A percentile compares a stretch with the other conserved stretches of the same genome.
These are phyloP conservation scores for Thalassiosira mediterranea DNA, from an alignment of 352 stramenopile genomes.

Conservation along the genomic window DNA sequence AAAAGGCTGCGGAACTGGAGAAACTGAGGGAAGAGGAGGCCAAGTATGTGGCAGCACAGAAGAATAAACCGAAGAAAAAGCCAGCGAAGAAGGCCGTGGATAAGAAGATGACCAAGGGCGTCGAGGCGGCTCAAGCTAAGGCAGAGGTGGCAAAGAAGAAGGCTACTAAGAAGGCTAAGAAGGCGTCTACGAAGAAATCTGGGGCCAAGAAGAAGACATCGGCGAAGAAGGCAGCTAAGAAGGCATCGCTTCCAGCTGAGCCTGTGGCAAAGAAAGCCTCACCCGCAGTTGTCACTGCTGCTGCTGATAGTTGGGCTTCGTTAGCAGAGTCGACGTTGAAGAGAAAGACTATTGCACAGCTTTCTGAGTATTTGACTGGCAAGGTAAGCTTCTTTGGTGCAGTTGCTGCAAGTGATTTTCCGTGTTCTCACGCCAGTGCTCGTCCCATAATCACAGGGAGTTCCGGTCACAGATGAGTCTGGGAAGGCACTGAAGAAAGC, in stretches of 20 bases:
- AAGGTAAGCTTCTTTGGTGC: too few relatives aligned
- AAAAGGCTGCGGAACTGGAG: slow-evolving; percentile 24
- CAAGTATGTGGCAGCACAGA: slow-evolving; percentile 19
- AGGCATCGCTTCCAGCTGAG: too few relatives aligned
- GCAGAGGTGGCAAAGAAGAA: slow-evolving; percentile 33
- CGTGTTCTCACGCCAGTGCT: too few relatives aligned
- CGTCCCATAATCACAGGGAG: too few relatives aligned
- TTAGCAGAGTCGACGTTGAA: slow-evolving; percentile 49
- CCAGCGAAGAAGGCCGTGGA: neutral
- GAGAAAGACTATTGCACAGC: slow-evolving; percentile 44
- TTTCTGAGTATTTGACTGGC: slow-evolving; percentile 46
- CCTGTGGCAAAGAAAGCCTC: neutral
- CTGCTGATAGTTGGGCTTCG: slow-evolving; percentile 26
- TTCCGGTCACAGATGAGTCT: too few relatives aligned
- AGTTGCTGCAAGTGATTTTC: too few relatives aligned
- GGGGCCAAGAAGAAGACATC: slow-evolving; percentile 5
- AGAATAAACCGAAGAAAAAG: slow-evolving; percentile 2
- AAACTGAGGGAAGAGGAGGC: slow-evolving; percentile 30
- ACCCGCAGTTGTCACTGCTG: neutral
- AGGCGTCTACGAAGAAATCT: slow-evolving; percentile 10
- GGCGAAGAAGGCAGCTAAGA: neutral
- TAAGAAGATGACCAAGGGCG: slow-evolving; percentile 25
- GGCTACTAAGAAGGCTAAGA: slow-evolving; percentile 28
- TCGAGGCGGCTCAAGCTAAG: slow-evolving; percentile 12
- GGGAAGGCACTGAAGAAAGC: slow-evolving; percentile 45